phyloP scores from a whole-genome alignment of 2,329 filamentous ascomycete species.

The Aureobasidium melanogenum region DNA sequence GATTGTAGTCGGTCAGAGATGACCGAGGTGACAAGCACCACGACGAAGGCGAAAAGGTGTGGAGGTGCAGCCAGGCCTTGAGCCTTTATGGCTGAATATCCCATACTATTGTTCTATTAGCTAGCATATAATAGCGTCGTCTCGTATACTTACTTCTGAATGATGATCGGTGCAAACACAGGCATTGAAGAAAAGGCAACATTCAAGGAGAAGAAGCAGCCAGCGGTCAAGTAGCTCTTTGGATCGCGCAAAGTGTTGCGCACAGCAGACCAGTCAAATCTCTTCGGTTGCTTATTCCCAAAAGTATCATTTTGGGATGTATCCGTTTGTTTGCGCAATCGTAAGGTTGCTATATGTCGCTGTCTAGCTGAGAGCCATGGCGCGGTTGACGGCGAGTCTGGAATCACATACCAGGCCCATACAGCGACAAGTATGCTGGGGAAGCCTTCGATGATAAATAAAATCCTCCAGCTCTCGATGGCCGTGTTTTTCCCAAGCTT shows the following conservation, averaged over 20 bases:
- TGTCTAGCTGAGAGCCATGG: conserved; percentile 34
- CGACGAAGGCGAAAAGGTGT: conserved; percentile 64
- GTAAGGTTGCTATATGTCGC: conserved; percentile 58
- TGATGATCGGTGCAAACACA: conserved; percentile 56
- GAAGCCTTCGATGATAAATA: conserved; percentile 79
- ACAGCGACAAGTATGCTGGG: conserved; percentile 69
- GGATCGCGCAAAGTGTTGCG: conserved; percentile 54
- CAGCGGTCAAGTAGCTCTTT: conserved; percentile 63
- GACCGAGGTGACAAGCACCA: conserved; percentile 63
- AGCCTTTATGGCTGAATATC: conserved; percentile 55
- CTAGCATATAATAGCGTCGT: not conserved
- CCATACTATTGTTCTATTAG: conserved; percentile 45
- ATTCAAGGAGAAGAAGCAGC: conserved; percentile 82
- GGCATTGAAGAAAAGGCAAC: conserved; percentile 82
- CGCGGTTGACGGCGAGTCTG: conserved; percentile 55
- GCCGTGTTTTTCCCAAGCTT: conserved; percentile 55
- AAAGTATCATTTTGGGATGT: not conserved
- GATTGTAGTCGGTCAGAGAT: conserved; percentile 58
- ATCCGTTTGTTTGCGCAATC: conserved; percentile 50
- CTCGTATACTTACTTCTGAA: conserved; percentile 43
- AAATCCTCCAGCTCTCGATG: conserved; percentile 74
- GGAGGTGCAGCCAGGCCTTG: conserved; percentile 77
- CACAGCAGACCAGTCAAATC: conserved; percentile 48
- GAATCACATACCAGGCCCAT: conserved; percentile 59
- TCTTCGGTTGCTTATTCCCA: conserved; percentile 17